These are phyloP conservation scores for Cyberlindnera maclurae DNA, from an alignment of 805 yeast genomes.

Conservation along the genomic window DNA sequence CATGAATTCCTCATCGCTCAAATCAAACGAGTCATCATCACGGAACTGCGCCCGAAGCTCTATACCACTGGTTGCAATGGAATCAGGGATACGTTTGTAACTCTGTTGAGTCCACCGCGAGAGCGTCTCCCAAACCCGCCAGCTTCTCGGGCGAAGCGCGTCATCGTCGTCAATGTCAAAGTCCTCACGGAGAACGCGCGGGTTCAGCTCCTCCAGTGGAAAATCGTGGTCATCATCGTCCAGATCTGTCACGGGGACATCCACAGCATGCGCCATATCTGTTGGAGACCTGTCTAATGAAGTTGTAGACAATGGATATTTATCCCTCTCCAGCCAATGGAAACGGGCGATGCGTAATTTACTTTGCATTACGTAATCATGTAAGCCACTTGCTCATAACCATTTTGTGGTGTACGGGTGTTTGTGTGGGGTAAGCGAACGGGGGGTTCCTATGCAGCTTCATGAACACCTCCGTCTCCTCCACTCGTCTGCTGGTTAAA, in stretches of 20 bases:
- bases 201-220: conserved; percentile 18
- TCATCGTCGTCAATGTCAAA: conserved; percentile 16
- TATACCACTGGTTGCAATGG: conserved; percentile 15
- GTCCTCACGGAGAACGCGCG: conserved; percentile 19
- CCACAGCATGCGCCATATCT: conserved; percentile 32
- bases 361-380: too few species aligned
- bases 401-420: too few species aligned
- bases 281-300: not conserved
- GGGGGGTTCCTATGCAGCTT: too few species aligned
- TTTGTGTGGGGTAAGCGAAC: too few species aligned
- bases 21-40: conserved; percentile 21
- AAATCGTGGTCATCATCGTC: conserved; percentile 35
- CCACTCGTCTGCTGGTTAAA: too few species aligned
- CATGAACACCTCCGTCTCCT: too few species aligned
- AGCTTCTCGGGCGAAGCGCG: not conserved
- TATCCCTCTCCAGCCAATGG: not conserved
- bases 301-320: too few species aligned
- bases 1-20: conserved; percentile 23
- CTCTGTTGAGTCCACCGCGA: conserved; percentile 5
- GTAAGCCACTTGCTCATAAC: too few species aligned
- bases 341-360: too few species aligned
- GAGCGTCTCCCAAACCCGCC: not conserved
- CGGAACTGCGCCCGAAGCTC: conserved; percentile 13
- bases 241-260: conserved; percentile 49
- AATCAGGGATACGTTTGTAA: conserved; percentile 13